Conservation (phyloP, 1,139 yeast species). For the Meyerozyma carpophila region DNA sequence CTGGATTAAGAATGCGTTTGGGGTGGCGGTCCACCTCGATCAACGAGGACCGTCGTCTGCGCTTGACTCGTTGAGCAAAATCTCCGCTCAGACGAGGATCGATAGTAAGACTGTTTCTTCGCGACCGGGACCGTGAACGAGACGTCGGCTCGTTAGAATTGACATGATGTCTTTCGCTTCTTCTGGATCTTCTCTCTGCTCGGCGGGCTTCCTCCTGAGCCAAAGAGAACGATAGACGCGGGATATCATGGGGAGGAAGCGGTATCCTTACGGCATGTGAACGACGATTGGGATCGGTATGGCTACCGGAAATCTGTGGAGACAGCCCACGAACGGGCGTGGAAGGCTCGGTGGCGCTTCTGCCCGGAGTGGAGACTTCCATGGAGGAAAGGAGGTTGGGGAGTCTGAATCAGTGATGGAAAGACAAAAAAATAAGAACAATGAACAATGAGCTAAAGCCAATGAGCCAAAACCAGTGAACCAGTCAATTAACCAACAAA, state of each 20-base stretch:
- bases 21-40: constrained; percentile 10
- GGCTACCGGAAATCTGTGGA: neutral
- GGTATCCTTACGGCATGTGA: constrained; percentile 9
- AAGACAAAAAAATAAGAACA: too few relatives aligned
- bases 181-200: constrained; percentile 1
- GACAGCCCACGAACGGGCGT: constrained; percentile 19
- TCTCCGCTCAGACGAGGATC: constrained; percentile 8
- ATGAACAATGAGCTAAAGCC: too few relatives aligned
- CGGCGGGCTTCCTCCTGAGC: neutral
- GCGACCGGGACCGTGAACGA: constrained; percentile 1
- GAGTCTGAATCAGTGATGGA: too few relatives aligned
- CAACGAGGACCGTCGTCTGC: constrained; percentile 29
- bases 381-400: neutral
- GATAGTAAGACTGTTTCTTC: constrained; percentile 5
- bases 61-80: constrained; percentile 6
- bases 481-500: too few relatives aligned
- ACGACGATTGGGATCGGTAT: constrained; percentile 3
- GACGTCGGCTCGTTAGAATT: constrained; percentile 1
- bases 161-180: neutral
- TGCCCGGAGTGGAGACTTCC: constrained; percentile 1
- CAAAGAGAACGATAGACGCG: constrained; percentile 11
- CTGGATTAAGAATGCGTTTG: constrained; percentile 18
- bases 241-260: constrained; percentile 26
- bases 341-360: constrained; percentile 21
- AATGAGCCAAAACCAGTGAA: neutral